Percentiles rank a stretch among this genome's conserved stretches.
These are phyloP conservation scores for Chytridiales sp. DNA, from an alignment of 371 early-diverging fungal species.

Conservation along the genomic window DNA sequence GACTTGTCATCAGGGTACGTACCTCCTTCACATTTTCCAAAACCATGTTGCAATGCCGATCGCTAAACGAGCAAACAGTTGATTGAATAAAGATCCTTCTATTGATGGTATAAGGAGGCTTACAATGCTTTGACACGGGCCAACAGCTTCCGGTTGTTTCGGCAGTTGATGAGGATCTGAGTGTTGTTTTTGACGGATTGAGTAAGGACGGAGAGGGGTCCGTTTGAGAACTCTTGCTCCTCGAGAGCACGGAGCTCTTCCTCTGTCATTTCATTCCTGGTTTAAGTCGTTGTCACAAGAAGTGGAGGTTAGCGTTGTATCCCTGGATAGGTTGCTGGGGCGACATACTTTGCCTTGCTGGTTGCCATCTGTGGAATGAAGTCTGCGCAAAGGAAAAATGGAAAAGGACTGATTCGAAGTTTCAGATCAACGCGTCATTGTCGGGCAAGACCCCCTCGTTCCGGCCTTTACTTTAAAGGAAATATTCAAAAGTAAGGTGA, in stretches of 20 bases:
- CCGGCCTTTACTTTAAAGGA: no score
- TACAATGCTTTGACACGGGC: conserved; percentile 96
- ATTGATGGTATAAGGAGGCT: conserved; percentile 12
- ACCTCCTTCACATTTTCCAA: conserved; percentile 98
- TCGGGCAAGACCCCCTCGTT: no score
- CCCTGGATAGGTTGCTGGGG: no score
- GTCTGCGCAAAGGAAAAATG: no score
- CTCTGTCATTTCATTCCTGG: conserved; percentile 85
- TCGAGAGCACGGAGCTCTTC: conserved; percentile 90
- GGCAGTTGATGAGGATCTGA: conserved; percentile 84
- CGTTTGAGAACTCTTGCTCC: conserved; percentile 94
- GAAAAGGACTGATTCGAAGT: no score
- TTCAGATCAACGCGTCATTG: no score
- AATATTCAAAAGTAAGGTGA: no score
- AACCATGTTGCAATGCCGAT: conserved; percentile 98
- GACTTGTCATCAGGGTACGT: conserved; percentile 11
- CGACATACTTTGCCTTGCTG: no score
- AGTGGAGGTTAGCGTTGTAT: no score
- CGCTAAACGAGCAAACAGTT: conserved; percentile 40
- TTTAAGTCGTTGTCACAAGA: no score
- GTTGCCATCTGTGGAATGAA: no score
- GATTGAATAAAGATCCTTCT: not conserved
- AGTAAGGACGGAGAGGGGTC: conserved; percentile 93
- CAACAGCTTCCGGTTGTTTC: conserved; percentile 96
- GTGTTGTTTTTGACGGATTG: conserved; percentile 93